Conservation (phyloP, 306 rosid genomes). For the Begonia masoniana region DNA sequence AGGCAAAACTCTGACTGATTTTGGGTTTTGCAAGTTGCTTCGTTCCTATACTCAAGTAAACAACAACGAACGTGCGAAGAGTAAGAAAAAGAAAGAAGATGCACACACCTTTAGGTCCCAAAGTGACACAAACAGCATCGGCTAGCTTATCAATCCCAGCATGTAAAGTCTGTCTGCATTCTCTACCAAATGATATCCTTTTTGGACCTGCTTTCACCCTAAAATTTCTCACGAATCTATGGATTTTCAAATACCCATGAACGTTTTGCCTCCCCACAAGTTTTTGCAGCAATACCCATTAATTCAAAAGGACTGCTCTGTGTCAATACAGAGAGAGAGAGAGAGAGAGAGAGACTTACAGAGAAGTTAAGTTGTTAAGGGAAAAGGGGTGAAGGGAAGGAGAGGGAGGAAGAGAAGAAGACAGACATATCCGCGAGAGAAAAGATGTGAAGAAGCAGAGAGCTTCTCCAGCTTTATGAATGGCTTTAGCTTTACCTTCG, state of each 20-base stretch:
- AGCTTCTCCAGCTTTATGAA: too few relatives aligned
- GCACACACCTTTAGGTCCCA: slow-evolving; percentile 79
- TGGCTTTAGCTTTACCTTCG: too few relatives aligned
- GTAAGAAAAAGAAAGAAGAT: background rate
- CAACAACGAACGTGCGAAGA: background rate
- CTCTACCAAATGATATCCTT: slow-evolving; percentile 55
- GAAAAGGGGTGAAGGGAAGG: slow-evolving; percentile 2
- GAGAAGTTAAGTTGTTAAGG: slow-evolving; percentile 16
- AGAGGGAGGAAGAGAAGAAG: slow-evolving; percentile 11
- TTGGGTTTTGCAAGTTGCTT: too few relatives aligned
- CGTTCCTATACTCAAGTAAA: too few relatives aligned
- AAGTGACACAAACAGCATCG: slow-evolving; percentile 87
- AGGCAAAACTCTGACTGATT: too few relatives aligned
- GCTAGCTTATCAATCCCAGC: slow-evolving; percentile 86
- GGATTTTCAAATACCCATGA: slow-evolving; percentile 25
- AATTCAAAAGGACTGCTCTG: background rate
- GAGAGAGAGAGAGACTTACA: slow-evolving; percentile 15
- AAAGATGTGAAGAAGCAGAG: too few relatives aligned
- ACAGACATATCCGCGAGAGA: slow-evolving; percentile 8
- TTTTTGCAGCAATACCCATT: slow-evolving; percentile 22
- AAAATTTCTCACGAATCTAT: slow-evolving; percentile 6
- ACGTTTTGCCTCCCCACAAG: slow-evolving; percentile 18
- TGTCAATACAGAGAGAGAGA: background rate
- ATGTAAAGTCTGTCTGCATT: slow-evolving; percentile 53
- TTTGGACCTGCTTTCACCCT: slow-evolving; percentile 62